Conservation (phyloP, 768 basidiomycete genomes). For the Termitomyces sp. region DNA sequence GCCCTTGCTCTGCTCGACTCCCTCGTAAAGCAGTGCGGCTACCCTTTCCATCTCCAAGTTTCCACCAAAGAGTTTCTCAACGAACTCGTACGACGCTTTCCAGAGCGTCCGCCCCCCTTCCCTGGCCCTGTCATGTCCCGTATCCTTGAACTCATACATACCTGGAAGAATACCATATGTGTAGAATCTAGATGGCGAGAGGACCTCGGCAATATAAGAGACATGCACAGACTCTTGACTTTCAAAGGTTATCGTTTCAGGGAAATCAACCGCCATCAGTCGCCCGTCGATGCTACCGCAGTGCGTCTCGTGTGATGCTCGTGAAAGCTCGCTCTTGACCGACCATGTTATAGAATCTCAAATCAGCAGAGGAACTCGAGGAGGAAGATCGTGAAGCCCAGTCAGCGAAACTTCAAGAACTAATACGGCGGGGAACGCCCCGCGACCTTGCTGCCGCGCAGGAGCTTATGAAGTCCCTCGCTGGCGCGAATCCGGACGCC, state of each 20-base stretch:
- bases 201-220: slow-evolving; percentile 92
- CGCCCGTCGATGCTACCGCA: slow-evolving; percentile 30
- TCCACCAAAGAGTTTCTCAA: slow-evolving; percentile 97
- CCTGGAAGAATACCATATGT: slow-evolving; percentile 95
- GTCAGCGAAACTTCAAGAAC: slow-evolving; percentile 96
- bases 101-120: slow-evolving; percentile 94
- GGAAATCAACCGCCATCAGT: slow-evolving; percentile 35
- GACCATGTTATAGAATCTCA: slow-evolving; percentile 57
- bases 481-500: slow-evolving; percentile 92
- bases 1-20: slow-evolving; percentile 85
- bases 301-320: slow-evolving; percentile 24
- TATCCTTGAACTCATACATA: slow-evolving; percentile 87
- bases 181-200: slow-evolving; percentile 88
- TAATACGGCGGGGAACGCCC: slow-evolving; percentile 93
- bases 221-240: slow-evolving; percentile 91
- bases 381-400: slow-evolving; percentile 93
- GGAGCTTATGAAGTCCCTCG: slow-evolving; percentile 93
- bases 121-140: slow-evolving; percentile 93
- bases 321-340: neutral
- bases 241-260: slow-evolving; percentile 91
- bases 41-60: slow-evolving; percentile 95
- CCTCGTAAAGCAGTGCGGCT: slow-evolving; percentile 93
- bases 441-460: slow-evolving; percentile 93
- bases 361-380: slow-evolving; percentile 94
- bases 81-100: slow-evolving; percentile 95